Base-by-base conservation (phyloP, 2,329 filamentous ascomycete species). In the Hysterium pulicare region DNA sequence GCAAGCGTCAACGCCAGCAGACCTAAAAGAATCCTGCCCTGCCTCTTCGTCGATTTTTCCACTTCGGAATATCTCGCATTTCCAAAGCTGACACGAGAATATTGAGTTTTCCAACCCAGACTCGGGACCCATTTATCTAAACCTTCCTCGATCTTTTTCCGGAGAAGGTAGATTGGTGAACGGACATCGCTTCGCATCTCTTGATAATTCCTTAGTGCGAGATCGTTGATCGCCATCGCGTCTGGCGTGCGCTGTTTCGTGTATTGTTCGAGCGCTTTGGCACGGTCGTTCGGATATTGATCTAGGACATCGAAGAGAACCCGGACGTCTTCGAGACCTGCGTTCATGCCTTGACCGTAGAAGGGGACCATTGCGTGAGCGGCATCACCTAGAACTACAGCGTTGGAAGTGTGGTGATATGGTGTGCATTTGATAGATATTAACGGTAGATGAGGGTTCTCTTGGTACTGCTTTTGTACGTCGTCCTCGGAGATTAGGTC, bases 281-380 rank as follows among this genome's bases (percentile, higher is more conserved):
- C 60, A 30, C 66, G 62, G 31, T 62, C 57, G 9, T 46, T 23
- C 1, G 75, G 71, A 51, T 90, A 75, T 52, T 80, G 78, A 67
- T 96, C 90, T 1, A 97, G 74, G 33, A 86, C 76, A 1, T 83
- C 81, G 67, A 95, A 98, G 1, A 98, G 78, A 4, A 95, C 83
- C 6, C 86, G 83, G 10, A 98, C 90, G 57, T 96, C 91, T 70
- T 98, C 93, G 32, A 98, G 80, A 0, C 93, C 93, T 0, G 93
- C 87, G 60, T 98, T 98, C 83, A 98, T 94, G 28, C 93, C 93
- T 66, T 98, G 93, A 0, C 93, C 93, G 66, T 97, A 98, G 68
- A 98, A 98, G 0, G 93, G 93, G 0, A 98, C 90, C 84, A 98
- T 96, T 44, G 94, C 93, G 64, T 98, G 93, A 0, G 93, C 90